Base-by-base conservation (phyloP, 805 yeast species). In the Candida coleopterorum region DNA sequence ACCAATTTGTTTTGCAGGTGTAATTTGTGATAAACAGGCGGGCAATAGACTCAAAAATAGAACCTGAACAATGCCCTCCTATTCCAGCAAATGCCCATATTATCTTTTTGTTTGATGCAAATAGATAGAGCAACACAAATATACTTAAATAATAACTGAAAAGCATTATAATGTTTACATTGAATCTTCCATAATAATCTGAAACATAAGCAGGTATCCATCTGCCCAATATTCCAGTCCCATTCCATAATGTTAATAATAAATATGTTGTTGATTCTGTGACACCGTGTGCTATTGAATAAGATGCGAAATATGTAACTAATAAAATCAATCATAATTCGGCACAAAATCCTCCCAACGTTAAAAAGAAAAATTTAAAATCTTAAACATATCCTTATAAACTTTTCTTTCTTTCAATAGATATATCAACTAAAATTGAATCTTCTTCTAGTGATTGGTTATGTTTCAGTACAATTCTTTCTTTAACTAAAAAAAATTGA, bases 1-100 rank as follows among this genome's bases (percentile, higher is more conserved):
- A 25, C 69, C 69, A 39, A 64, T 57, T 32, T 61, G 56, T 31
- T 55, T 50, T 9, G 58, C 68, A 6, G 56, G 55, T 4, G 80
- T 72, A 21, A 83, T 75, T 32, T 74, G 75, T 0, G 84, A 76
- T 15, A 81, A 69, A 44, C 89, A 81, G 3, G 63, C 50, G 2
- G 70, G 69, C 14, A 64, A 46, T 47, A 63, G 48, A 26, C 64
- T 52, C 32, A 62, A 49, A n/a, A 24, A 64, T 59, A 29, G 61
- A 53, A 4, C 64, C 63, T 45, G 52, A 53, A 39, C 57, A 60
- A 34, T 50, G 58, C 1, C 70, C 70, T 18, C 59, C 64, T 18
- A 61, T 28, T 4, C 52, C 58, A 1, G 67, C 53, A 46, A 59
- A 64, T 6, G 52, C 58, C 42, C 52, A 63, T 9, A 64, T 44